Conservation (phyloP, 495 filamentous ascomycete species). For the Endocarpon pusillum region DNA sequence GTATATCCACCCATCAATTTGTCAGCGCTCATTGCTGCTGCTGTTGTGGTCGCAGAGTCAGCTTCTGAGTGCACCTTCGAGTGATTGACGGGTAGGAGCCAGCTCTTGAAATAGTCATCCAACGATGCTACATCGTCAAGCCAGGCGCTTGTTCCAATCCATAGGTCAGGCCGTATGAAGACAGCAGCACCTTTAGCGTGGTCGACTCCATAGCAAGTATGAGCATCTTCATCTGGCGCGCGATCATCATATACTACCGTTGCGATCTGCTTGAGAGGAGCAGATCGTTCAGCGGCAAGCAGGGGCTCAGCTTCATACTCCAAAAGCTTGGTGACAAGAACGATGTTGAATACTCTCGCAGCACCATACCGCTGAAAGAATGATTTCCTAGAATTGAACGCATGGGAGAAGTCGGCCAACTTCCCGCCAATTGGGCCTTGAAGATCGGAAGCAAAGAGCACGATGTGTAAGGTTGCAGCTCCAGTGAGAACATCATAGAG, state of each 20-base stretch:
- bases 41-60: no score
- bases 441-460: constrained; percentile 18
- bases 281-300: not conserved
- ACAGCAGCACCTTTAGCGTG: constrained; percentile 16
- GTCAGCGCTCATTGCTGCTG: no score
- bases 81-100: constrained; percentile 5
- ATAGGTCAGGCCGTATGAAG: constrained; percentile 16
- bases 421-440: constrained; percentile 9
- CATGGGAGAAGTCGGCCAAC: constrained; percentile 8
- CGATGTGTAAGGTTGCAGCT: constrained; percentile 12
- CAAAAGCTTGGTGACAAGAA: constrained; percentile 19
- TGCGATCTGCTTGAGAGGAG: constrained; percentile 1
- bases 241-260: constrained; percentile 17
- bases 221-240: constrained; percentile 20
- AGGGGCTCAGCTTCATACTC: not conserved
- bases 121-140: constrained; percentile 8
- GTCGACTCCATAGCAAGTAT: constrained; percentile 13
- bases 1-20: no score
- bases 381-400: constrained; percentile 1
- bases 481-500: constrained; percentile 18
- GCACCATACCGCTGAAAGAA: constrained; percentile 16
- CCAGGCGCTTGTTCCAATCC: constrained; percentile 13
- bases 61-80: no score
- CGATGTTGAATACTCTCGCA: constrained; percentile 13
- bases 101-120: constrained; percentile 12